These are phyloP conservation scores for Cucumis hystrix DNA, from an alignment of 306 rosid genomes.

Conservation along the genomic window DNA sequence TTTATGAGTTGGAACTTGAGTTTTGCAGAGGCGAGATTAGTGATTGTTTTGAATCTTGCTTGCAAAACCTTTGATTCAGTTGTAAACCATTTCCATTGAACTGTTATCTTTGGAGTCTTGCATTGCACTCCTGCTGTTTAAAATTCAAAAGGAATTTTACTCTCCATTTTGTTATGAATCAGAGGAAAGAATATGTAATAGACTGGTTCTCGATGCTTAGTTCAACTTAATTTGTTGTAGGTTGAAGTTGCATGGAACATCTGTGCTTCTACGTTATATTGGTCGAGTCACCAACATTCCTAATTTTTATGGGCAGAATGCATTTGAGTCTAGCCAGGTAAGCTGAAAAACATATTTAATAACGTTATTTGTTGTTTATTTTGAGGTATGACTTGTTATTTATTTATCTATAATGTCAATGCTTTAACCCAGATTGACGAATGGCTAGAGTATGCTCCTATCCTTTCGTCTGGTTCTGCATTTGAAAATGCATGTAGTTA, in stretches of 20 bases:
- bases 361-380: not conserved
- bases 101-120: not conserved
- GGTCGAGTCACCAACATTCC: constrained; percentile 40
- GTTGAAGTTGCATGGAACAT: constrained; percentile 44
- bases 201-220: not conserved
- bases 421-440: constrained; percentile 44
- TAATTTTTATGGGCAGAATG: constrained; percentile 54
- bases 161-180: not conserved
- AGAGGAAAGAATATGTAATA: not conserved
- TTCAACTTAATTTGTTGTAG: constrained; percentile 17
- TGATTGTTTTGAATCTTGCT: not conserved
- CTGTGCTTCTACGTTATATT: constrained; percentile 53
- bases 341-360: constrained; percentile 6
- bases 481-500: constrained; percentile 72
- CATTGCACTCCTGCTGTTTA: not conserved
- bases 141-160: not conserved
- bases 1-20: not conserved
- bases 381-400: not conserved
- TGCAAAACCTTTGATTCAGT: not conserved
- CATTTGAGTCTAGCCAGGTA: constrained; percentile 54
- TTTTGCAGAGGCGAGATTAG: not conserved
- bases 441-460: constrained; percentile 70
- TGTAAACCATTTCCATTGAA: not conserved
- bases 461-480: constrained; percentile 58
- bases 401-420: not conserved